phyloP scores from a whole-genome alignment of 2,329 filamentous ascomycete species.

The Pseudogymnoascus sp. region DNA sequence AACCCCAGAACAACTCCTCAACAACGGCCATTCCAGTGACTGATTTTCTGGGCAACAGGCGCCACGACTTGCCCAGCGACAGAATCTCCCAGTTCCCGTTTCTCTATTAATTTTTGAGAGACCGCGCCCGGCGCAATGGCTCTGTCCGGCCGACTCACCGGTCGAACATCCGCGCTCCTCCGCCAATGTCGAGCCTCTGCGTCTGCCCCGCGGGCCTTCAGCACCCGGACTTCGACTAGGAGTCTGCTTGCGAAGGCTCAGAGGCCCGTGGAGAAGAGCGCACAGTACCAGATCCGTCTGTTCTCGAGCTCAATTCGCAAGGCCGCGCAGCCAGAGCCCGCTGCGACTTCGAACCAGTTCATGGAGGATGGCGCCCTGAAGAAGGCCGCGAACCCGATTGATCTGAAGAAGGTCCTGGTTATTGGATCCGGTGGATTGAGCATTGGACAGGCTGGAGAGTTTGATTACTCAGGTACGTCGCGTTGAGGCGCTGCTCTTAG shows the following conservation, averaged over 20 bases:
- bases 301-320: conserved; percentile 26
- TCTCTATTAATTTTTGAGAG: conserved; percentile 13
- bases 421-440: conserved; percentile 92
- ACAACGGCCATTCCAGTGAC: conserved; percentile 9
- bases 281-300: conserved; percentile 21
- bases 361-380: conserved; percentile 81
- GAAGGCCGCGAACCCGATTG: conserved; percentile 64
- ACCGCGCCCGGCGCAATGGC: conserved; percentile 25
- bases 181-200: conserved; percentile 25
- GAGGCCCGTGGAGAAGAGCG: conserved; percentile 20
- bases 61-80: conserved; percentile 3
- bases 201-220: conserved; percentile 23
- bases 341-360: conserved; percentile 64
- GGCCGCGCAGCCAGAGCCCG: conserved; percentile 57
- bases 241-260: conserved; percentile 21
- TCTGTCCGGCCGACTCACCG: conserved; percentile 26
- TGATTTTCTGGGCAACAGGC: conserved; percentile 11
- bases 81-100: conserved; percentile 4
- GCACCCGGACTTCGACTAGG: conserved; percentile 23
- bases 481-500: background rate
- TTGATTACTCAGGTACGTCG: conserved; percentile 91
- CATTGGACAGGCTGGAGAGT: conserved; percentile 96
- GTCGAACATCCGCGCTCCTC: conserved; percentile 26
- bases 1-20: conserved; percentile 11
- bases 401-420: conserved; percentile 95